Evolutionary conservation across 768 basidiomycete genomes (phyloP).

Genomic region (Cantharellus cinnabarinus): DNA sequence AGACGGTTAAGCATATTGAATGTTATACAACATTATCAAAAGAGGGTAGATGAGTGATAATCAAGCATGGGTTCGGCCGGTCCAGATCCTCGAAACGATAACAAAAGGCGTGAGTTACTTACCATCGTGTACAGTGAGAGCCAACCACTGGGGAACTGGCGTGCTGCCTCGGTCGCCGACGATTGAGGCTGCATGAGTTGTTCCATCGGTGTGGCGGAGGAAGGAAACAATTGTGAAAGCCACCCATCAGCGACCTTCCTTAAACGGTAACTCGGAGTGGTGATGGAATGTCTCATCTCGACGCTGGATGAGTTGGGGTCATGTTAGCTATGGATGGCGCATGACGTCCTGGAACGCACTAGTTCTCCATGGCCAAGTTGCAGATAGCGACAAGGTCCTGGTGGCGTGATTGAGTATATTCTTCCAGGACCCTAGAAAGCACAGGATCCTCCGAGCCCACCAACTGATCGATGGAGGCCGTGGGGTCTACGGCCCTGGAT

Average conservation of each 20-base stretch:
- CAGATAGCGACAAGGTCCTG: conserved; percentile 80
- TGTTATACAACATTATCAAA: not conserved
- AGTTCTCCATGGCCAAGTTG: conserved; percentile 89
- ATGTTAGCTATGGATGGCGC: conserved; percentile 11
- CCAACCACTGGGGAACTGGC: conserved; percentile 56
- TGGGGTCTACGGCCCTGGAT: not conserved
- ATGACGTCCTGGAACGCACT: conserved; percentile 35
- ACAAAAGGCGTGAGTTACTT: not conserved
- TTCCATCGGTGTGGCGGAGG: conserved; percentile 23
- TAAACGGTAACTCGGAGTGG: conserved; percentile 57
- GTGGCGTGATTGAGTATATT: conserved; percentile 63
- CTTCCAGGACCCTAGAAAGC: not conserved
- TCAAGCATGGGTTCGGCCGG: not conserved
- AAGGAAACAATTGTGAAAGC: conserved; percentile 15
- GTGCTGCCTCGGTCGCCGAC: conserved; percentile 13
- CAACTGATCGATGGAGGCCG: not conserved
- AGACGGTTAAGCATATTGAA: not conserved
- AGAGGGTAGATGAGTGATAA: not conserved
- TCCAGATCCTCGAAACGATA: not conserved
- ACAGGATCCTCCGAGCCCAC: not conserved
- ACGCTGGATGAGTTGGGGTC: conserved; percentile 28
- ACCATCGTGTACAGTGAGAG: conserved; percentile 87
- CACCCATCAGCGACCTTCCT: conserved; percentile 63
- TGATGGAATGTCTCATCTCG: conserved; percentile 88
- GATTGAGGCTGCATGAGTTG: not conserved